Base-by-base conservation (phyloP, 2,329 filamentous ascomycete species). In the Cordyceps cicadae region DNA sequence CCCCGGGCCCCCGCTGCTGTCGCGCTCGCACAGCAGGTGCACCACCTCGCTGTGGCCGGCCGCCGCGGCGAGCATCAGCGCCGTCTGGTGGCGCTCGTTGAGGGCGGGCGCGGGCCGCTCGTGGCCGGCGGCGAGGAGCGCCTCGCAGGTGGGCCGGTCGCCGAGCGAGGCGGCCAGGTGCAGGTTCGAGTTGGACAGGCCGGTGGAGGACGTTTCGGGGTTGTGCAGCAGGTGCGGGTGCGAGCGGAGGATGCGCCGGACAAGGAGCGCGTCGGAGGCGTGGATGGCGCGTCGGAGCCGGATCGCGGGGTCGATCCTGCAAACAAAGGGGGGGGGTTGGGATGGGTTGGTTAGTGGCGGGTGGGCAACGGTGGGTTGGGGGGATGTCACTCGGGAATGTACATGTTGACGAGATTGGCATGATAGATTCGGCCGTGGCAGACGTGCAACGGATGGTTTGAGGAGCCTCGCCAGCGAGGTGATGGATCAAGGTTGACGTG, bases 221-320 rank as follows among this genome's bases (percentile, higher is more conserved):
- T 96, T 96, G 69, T 87, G 87, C 32, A 96, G 79, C 64, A 88
- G 83, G 19, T 76, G 70, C 0, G 88, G 88, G 69, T 93, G 86
- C 62, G 86, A 86, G 65, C 81, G 83, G 65, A 95, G 79, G 70
- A 96, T 92, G 70, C 91, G 88, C 66, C 81, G 77, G 66, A 92
- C 87, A 65, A 96, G 87, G 60, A 85, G 77, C 57, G 77, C 74
- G 72, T 93, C 88, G 72, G 89, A 86, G 68, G 85, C 81, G 70
- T 87, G 82, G 72, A 96, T 93, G 63, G 92, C 91, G 67, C 91
- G 87, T 66, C 91, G 88, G 50, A 95, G 80, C 67, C 91, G 88
- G 71, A 87, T 84, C 61, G 87, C 83, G 62, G 89, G 83, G 64
- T 91, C 87, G 75, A 93, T 91, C 88, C 86, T 91, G 63, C 12